Evolutionary conservation across 148 eudicot species (phyloP), one percentile per base, ranked within the genome.

Genomic region (Rhododendron mucronatum): DNA sequence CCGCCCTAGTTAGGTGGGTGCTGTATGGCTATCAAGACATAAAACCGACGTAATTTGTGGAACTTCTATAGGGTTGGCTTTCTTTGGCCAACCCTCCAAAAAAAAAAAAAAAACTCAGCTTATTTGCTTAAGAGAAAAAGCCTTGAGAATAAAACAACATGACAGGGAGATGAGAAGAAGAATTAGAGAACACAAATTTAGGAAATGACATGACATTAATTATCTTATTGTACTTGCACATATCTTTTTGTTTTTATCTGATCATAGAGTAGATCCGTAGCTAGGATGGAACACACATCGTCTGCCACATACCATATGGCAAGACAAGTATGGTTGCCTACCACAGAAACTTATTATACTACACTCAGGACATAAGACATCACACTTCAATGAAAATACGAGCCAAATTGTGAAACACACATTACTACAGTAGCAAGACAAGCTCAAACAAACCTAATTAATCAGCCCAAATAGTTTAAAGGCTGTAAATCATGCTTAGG

Each of bases 11-110:
- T 20, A 39, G 95, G 94, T 85, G 92, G 53, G 95, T 90, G 95
- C 96, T 91, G 96, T 95, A 95, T 95, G 96, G 98, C 91, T 93
- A 95, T 95, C 98, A 95, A 94, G 95, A 95, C 96, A 95, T 94
- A 94, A 93, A 96, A 95, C 98, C 93, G 95, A 89, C 96, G 89
- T 86, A 92, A 95, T 95, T 95, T 95, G 85, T 95, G 95, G 95
- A 82, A 88, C 63, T 53, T 16, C 16, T 0, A 87, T 69, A 92
- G 96, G 98, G 94, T 94, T 95, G 96, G 98, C 96, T 88, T 91
- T 92, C 89, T 89, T 15, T 73, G 91, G 98, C 95, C 96, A 95
- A 95, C 91, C 96, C 59, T 53, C 59, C 59, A 55, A 41, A 41
- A 41, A 41, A 41, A 41, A 39, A 39, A 41, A 41, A 5, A 41